Evolutionary conservation across 352 stramenopile genomes (phyloP).

Genomic region (Pythium guiyangense): DNA sequence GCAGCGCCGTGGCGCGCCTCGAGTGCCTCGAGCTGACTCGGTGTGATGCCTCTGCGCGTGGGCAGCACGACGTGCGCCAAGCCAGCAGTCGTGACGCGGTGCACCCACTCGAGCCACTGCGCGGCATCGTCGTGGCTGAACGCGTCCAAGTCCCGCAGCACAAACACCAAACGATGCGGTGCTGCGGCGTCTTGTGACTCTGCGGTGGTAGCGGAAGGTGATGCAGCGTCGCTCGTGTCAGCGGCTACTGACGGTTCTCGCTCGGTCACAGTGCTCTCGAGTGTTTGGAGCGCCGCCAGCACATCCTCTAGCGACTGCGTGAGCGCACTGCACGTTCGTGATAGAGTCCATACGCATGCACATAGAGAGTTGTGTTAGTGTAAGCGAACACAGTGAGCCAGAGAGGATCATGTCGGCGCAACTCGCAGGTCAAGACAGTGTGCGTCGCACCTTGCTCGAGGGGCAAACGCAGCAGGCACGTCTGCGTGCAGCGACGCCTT

Average conservation of each 20-base stretch:
- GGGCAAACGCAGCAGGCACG: constrained; percentile 36
- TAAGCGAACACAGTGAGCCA: neutral
- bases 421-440: constrained; percentile 6
- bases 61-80: constrained; percentile 59
- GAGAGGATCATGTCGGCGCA: neutral
- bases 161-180: constrained; percentile 35
- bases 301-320: constrained; percentile 4
- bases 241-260: constrained; percentile 8
- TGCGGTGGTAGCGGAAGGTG: too few relatives aligned
- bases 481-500: constrained; percentile 39
- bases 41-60: constrained; percentile 39
- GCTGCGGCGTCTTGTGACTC: neutral
- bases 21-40: constrained; percentile 30
- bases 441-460: constrained; percentile 15
- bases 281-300: neutral
- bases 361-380: neutral
- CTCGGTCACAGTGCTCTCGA: neutral
- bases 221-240: neutral
- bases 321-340: constrained; percentile 1
- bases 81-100: constrained; percentile 32
- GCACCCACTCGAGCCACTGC: constrained; percentile 44
- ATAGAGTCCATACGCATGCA: neutral
- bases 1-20: constrained; percentile 26
- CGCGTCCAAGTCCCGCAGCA: constrained; percentile 48
- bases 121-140: constrained; percentile 27